Evolutionary conservation across 257 asterid species (phyloP), one percentile per base, ranked within the genome.

Genomic region (Penstemon barbatus): DNA sequence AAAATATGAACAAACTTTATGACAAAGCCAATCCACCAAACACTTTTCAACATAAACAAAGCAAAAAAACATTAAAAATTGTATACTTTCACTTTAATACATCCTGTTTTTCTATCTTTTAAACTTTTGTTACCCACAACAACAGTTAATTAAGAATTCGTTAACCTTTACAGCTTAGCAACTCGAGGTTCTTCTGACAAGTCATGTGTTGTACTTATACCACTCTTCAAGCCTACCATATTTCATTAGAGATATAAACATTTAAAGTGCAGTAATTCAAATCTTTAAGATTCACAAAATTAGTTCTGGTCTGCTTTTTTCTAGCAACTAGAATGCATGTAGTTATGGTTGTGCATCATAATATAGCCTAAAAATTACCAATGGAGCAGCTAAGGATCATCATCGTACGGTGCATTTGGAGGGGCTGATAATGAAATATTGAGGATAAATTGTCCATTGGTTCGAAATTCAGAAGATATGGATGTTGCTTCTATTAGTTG

Each of bases 351-450:
- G 41, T 15, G 42, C 48, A 42, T 42, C 69, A 63, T 71, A 67
- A 43, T 7, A 13, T 15, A 52, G 65, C 54, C 8, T 25, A 18
- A 71, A 56, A 65, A 42, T 66, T 68, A 61, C 74, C 77, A 40
- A 33, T 54, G 67, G 64, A 61, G 79, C 61, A 73, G 61, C 82
- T 88, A 91, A 18, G 96, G 96, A 42, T 91, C 98, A 64, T 84
- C 76, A 53, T 91, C 97, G 45, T 85, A 83, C 41, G 89, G 95
- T 64, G 50, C 85, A 65, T 66, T 56, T 57, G 79, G 69, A 36
- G 83, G 70, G 66, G 71, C 58, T 5, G 77, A 78, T 12, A 73
- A 33, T 53, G 78, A 57, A 61, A 84, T 75, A 65, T 79, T 81
- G 48, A 83, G 50, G 71, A 72, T 11, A 68, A 66, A 66, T 61